Conservation (phyloP, 257 asterid genomes). For the Datura wrightii region DNA sequence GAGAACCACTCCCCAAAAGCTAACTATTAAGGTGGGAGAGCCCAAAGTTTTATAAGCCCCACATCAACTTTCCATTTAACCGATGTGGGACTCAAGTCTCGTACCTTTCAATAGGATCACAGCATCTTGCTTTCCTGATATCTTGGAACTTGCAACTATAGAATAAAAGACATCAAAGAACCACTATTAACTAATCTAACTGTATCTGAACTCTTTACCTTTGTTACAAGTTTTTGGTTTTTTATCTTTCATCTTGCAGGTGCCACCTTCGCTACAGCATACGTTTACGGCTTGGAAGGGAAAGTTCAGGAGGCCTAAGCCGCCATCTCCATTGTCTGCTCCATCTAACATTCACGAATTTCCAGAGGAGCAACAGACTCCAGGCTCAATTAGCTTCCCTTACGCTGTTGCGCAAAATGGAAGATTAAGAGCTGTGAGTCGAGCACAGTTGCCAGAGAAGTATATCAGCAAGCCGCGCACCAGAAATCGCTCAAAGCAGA, state of each 20-base stretch:
- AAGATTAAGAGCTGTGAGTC: constrained; percentile 52
- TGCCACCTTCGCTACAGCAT: constrained; percentile 61
- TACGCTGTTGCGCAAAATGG: constrained; percentile 38
- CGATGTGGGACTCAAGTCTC: no score
- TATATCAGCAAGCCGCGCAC: constrained; percentile 38
- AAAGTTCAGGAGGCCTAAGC: constrained; percentile 37
- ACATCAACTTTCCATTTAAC: no score
- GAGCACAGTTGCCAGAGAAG: constrained; percentile 34
- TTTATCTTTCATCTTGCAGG: constrained; percentile 46
- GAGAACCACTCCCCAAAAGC: no score
- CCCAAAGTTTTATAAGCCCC: no score
- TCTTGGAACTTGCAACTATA: neutral
- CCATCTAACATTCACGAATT: constrained; percentile 23
- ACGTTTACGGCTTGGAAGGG: constrained; percentile 59
- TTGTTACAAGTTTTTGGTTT: neutral
- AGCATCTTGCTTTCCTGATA: neutral
- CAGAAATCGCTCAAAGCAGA: constrained; percentile 49
- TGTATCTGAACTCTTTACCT: neutral
- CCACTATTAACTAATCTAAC: no score
- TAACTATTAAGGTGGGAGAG: no score
- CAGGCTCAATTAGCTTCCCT: constrained; percentile 51
- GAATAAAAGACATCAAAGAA: no score
- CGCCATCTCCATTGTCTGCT: constrained; percentile 27
- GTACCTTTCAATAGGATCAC: no score
- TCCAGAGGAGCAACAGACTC: constrained; percentile 33